Evolutionary conservation across 2,329 filamentous ascomycete species (phyloP), one percentile per base, ranked within the genome.

Genomic region (Plenodomus lindquistii): DNA sequence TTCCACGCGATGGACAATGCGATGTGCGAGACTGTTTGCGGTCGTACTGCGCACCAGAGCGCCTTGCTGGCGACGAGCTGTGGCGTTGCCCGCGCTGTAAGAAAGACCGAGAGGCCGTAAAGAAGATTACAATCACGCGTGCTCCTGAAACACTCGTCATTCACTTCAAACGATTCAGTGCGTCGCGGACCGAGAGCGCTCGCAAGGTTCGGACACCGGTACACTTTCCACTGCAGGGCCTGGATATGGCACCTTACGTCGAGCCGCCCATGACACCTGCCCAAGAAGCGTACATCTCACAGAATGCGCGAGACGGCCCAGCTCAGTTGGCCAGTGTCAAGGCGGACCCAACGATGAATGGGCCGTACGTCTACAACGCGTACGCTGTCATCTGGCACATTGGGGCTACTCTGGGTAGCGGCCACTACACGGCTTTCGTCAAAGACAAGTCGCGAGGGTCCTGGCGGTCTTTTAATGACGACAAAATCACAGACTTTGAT

Each of bases 311-410:
- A 18, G 67, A 70, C 10, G 60, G 64, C 4, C 52, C 55, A 7
- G 46, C 51, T 2, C 64, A 72, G 18, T 45, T 70, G 8, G 63
- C 69, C 1, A 57, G 58, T 6, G 53, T 75, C 20, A 74, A 74
- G 37, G 56, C 66, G 1, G 75, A 77, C 40, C 63, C 69, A 1
- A 67, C 68, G 1, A 78, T 78, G 72, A 75, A 72, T 13, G 73
- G 74, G 1, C 86, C 88, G 0, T 91, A 88, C 65, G 75, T 78
- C 4, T 99, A 97, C 71, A 87, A 96, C 65, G 86, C 89, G 43
- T 97, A 96, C 67, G 93, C 86, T 2, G 87, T 97, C 6, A 83
- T 95, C 44, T 80, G 88, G 53, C 92, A 97, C 69, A 73, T 83
- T 3, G 92, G 92, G 18, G 75, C 75, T 1, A 84, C 80, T 1